Evolutionary conservation across 2,329 filamentous ascomycete genomes (phyloP), one percentile per base, ranked within the genome.

Genomic region (Microdochium nivale): DNA sequence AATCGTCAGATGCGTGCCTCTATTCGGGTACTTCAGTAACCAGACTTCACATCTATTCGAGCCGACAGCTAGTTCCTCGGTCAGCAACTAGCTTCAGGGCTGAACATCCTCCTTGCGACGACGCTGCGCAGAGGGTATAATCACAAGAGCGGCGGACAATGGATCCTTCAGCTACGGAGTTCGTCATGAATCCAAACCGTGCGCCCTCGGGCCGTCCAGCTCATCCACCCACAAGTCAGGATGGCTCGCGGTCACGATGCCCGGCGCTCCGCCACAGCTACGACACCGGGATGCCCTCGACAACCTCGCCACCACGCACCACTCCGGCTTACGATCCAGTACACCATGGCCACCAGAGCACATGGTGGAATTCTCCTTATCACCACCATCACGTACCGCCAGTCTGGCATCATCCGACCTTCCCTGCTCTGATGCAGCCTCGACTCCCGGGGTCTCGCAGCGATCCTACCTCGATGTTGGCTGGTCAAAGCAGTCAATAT

Each of bases 131-230:
- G 27, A 30, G 5, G 11, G 11, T 5, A 5, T 11, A 5, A 30
- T 11, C 27, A 30, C 5, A 5, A 30, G 27, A 5, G 27, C 5
- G 27, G 27, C 5, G 11, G 27, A 25, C 25, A 21, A 56, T 56
- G 55, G 62, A 65, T 52, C 57, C 59, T 35, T 56, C 62, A n/a
- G 50, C 56, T 25, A 63, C 62, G 59, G 61, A 65, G 47, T 65
- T 57, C 46, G 55, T 60, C 51, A 61, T 60, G 58, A 59, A 55
- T 19, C 33, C 24, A 16, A 35, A 59, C 35, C 56, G 59, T 19
- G 59, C 59, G 48, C 58, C 55, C 32, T 48, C 47, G 21, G 48
- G 51, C 25, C 48, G 55, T n/a, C 44, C 54, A 25, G 43, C 56
- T n/a, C 52, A 54, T 9, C 37, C 52, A 33, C 44, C 51, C 11